These are phyloP conservation scores for Parsonsia alboflavescens DNA, from an alignment of 257 asterid species.

Conservation along the genomic window DNA sequence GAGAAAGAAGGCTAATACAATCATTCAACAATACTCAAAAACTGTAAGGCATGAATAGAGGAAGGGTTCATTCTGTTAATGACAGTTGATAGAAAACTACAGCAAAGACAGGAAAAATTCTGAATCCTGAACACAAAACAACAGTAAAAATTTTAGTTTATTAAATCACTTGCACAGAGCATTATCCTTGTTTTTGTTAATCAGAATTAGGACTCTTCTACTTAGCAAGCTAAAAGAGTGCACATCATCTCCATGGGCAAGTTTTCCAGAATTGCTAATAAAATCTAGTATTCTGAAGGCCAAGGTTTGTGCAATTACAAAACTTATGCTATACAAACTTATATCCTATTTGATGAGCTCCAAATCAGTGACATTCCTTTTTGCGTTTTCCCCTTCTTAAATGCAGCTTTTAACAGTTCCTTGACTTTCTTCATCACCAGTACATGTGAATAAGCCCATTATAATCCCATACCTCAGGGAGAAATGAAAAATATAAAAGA, in stretches of 20 bases:
- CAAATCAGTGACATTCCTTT: background rate
- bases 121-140: background rate
- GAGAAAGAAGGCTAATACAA: background rate
- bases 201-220: background rate
- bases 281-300: background rate
- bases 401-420: background rate
- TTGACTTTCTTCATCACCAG: background rate
- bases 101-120: background rate
- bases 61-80: background rate
- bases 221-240: background rate
- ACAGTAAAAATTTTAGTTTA: background rate
- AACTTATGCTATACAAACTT: background rate
- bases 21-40: background rate
- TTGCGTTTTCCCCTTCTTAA: background rate
- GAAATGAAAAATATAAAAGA: background rate
- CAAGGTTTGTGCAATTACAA: background rate
- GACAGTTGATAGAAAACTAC: background rate
- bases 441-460: background rate
- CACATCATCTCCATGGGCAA: background rate
- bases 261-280: background rate
- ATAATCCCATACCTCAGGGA: background rate
- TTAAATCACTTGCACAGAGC: background rate
- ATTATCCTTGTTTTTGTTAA: background rate
- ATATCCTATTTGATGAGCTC: background rate
- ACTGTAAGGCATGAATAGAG: background rate